Conservation (phyloP, 257 asterid genomes). For the Agastache rugosa region DNA sequence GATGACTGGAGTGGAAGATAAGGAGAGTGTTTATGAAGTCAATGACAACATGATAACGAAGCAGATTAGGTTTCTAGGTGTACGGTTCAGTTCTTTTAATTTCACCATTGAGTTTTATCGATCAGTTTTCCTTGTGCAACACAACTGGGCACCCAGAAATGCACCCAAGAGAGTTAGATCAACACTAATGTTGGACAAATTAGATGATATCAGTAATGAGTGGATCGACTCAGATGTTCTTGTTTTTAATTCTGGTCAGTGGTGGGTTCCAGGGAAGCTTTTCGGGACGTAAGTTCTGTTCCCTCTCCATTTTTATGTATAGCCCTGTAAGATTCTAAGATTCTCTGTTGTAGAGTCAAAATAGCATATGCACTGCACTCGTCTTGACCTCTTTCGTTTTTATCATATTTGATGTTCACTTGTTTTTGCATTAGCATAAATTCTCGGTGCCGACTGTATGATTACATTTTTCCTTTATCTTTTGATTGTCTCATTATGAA, state of each 20-base stretch:
- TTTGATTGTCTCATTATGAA: background rate
- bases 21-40: slow-evolving; percentile 70
- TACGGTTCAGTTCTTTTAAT: slow-evolving; percentile 69
- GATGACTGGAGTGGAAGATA: slow-evolving; percentile 73
- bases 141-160: slow-evolving; percentile 59
- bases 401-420: background rate
- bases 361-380: background rate
- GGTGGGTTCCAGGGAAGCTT: slow-evolving; percentile 88
- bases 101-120: slow-evolving; percentile 72
- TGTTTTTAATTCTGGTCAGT: slow-evolving; percentile 76
- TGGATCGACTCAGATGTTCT: slow-evolving; percentile 76
- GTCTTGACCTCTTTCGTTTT: background rate
- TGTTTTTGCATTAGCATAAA: background rate
- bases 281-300: slow-evolving; percentile 60
- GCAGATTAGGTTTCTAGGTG: slow-evolving; percentile 67
- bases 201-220: slow-evolving; percentile 71
- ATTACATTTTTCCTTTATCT: slow-evolving; percentile 1
- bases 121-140: slow-evolving; percentile 82
- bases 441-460: slow-evolving; percentile 1
- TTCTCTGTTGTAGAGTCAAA: slow-evolving; percentile 3
- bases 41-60: slow-evolving; percentile 68
- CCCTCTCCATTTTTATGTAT: slow-evolving; percentile 24
- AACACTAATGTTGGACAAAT: slow-evolving; percentile 57
- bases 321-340: background rate
- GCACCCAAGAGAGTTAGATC: slow-evolving; percentile 71